phyloP scores from a whole-genome alignment of 2,329 filamentous ascomycete species.

The Neocatenulostroma microsporum region DNA sequence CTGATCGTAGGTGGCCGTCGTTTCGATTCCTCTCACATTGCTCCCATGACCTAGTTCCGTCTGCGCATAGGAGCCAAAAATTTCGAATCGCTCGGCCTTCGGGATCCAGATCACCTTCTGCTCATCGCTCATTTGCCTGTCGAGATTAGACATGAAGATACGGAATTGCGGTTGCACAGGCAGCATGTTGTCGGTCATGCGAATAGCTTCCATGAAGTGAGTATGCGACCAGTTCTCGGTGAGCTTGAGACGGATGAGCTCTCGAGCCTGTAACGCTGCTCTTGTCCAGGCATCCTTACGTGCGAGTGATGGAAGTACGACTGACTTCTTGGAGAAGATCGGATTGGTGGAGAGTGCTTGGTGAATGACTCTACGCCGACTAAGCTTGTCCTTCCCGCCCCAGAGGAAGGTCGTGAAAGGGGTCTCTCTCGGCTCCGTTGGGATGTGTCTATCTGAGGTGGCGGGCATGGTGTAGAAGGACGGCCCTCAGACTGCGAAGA shows the following conservation, averaged over 20 bases:
- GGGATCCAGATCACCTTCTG: conserved; percentile 9
- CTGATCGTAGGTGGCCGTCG: conserved; percentile 10
- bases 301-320: conserved; percentile 4
- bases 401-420: conserved; percentile 8
- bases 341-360: conserved; percentile 4
- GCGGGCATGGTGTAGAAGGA: too few species aligned
- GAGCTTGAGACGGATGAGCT: conserved; percentile 8
- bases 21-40: conserved; percentile 11
- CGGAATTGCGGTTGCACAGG: conserved; percentile 9
- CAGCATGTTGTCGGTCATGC: conserved; percentile 9
- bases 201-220: conserved; percentile 7
- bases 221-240: conserved; percentile 4
- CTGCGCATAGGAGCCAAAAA: conserved; percentile 10
- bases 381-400: conserved; percentile 4
- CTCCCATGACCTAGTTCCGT: conserved; percentile 10
- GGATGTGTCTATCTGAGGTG: conserved; percentile 4
- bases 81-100: conserved; percentile 10
- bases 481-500: too few species aligned
- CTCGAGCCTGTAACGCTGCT: conserved; percentile 4
- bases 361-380: conserved; percentile 3
- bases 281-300: conserved; percentile 6
- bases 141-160: conserved; percentile 9
- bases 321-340: conserved; percentile 6
- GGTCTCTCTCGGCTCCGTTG: conserved; percentile 3
- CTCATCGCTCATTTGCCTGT: conserved; percentile 8